These are phyloP conservation scores for Diaporthe capsici DNA, from an alignment of 2,329 filamentous ascomycete species.

Conservation along the genomic window DNA sequence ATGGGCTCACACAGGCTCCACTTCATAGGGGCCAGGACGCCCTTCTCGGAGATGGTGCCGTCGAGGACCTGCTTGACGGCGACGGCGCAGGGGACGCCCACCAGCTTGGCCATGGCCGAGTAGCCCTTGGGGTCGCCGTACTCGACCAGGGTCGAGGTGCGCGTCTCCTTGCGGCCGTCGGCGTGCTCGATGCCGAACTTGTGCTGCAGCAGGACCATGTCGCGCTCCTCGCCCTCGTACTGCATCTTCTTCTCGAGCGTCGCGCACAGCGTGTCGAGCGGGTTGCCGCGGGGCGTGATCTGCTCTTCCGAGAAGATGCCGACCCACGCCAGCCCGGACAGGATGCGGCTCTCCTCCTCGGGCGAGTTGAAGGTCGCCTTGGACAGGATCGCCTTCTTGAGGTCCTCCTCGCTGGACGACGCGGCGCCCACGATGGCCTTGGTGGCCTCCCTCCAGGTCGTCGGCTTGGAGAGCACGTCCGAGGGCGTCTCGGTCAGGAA, in stretches of 20 bases:
- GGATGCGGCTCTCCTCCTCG: constrained; percentile 78
- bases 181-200: constrained; percentile 88
- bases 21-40: constrained; percentile 83
- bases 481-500: constrained; percentile 83
- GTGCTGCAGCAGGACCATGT: constrained; percentile 86
- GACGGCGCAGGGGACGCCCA: constrained; percentile 76
- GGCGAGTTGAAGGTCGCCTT: constrained; percentile 78
- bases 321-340: constrained; percentile 80
- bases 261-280: constrained; percentile 91
- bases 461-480: constrained; percentile 75
- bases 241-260: constrained; percentile 92
- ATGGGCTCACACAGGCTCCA: constrained; percentile 79
- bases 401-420: constrained; percentile 76
- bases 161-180: constrained; percentile 82
- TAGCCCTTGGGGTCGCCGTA: constrained; percentile 86
- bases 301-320: constrained; percentile 76
- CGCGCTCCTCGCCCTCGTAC: constrained; percentile 85
- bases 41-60: constrained; percentile 79
- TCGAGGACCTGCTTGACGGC: constrained; percentile 85
- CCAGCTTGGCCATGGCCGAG: constrained; percentile 86
- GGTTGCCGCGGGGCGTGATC: constrained; percentile 81
- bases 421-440: constrained; percentile 80
- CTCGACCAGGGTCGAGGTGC: constrained; percentile 85
- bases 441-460: constrained; percentile 89
- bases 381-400: constrained; percentile 79